A percentile compares a stretch with the other conserved stretches of the same genome.
phyloP scores from a whole-genome alignment of 1,284 basidiomycete genomes.

The Coniferiporia sulphurascens region DNA sequence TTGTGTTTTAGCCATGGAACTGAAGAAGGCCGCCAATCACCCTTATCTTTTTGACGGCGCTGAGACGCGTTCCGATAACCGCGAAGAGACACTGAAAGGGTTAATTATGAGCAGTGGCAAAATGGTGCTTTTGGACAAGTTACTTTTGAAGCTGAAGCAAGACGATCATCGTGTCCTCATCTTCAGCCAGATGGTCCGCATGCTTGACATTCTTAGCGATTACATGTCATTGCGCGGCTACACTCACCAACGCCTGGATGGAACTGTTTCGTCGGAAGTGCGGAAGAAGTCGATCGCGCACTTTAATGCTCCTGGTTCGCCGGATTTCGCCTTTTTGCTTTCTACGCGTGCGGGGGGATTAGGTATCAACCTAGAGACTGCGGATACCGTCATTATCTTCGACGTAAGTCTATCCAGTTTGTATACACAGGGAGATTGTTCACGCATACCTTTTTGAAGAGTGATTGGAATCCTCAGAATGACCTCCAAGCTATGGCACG shows the following conservation, averaged over 20 bases:
- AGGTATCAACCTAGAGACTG: conserved; percentile 98
- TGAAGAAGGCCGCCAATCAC: conserved; percentile 97
- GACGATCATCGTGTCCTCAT: conserved; percentile 97
- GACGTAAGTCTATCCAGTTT: conserved; percentile 62
- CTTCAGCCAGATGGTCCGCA: conserved; percentile 99
- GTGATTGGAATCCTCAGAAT: conserved; percentile 97
- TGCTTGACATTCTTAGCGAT: conserved; percentile 98
- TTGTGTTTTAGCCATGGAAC: conserved; percentile 73
- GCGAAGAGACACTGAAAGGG: conserved; percentile 89
- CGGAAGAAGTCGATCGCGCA: conserved; percentile 83
- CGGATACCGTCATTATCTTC: conserved; percentile 98
- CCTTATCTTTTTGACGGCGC: conserved; percentile 98
- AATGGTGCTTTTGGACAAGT: conserved; percentile 94
- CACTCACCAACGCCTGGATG: conserved; percentile 71
- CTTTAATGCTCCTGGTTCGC: conserved; percentile 70
- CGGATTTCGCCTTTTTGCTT: conserved; percentile 77
- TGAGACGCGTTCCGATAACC: conserved; percentile 69
- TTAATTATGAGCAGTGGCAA: conserved; percentile 98
- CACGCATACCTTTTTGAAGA: conserved; percentile 38
- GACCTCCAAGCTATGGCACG: conserved; percentile 99
- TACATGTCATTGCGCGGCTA: conserved; percentile 92
- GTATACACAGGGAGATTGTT: conserved; percentile 1
- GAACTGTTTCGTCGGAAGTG: conserved; percentile 70
- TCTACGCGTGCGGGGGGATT: conserved; percentile 97
- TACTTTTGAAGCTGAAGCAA: conserved; percentile 82